Conservation (phyloP, 2,329 filamentous ascomycete genomes). For the Fusarium sp. region DNA sequence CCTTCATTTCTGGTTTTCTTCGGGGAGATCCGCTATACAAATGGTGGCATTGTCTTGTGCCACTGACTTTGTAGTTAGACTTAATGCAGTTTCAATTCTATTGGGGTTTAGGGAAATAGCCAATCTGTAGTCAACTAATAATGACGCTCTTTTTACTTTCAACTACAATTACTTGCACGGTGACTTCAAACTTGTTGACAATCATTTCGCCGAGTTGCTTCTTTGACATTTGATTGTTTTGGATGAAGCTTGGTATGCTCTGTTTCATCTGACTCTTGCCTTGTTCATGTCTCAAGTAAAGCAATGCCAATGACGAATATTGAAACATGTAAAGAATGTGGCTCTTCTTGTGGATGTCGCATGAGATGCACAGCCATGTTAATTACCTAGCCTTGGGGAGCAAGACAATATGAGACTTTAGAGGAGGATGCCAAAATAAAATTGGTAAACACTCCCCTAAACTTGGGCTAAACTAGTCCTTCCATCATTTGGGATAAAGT, state of each 20-base stretch:
- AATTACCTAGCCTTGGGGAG: not conserved
- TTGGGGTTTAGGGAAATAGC: conserved; percentile 17
- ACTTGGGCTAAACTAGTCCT: not conserved
- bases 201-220: not conserved
- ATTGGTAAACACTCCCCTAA: not conserved
- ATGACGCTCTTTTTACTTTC: not conserved
- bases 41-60: conserved; percentile 11
- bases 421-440: not conserved
- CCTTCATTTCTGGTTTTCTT: conserved; percentile 14
- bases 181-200: not conserved
- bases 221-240: not conserved
- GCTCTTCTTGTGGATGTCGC: not conserved
- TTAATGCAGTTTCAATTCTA: conserved; percentile 13
- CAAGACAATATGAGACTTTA: not conserved
- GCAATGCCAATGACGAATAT: not conserved
- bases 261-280: not conserved
- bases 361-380: not conserved
- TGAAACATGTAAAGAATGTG: not conserved
- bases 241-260: not conserved
- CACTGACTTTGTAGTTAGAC: conserved; percentile 23
- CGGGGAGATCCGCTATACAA: not conserved
- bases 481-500: not conserved
- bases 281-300: not conserved
- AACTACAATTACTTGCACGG: not conserved
- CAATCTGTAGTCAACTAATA: conserved; percentile 14